These are phyloP conservation scores for Fusarium longipes DNA, from an alignment of 2,329 filamentous ascomycete species.

Conservation along the genomic window DNA sequence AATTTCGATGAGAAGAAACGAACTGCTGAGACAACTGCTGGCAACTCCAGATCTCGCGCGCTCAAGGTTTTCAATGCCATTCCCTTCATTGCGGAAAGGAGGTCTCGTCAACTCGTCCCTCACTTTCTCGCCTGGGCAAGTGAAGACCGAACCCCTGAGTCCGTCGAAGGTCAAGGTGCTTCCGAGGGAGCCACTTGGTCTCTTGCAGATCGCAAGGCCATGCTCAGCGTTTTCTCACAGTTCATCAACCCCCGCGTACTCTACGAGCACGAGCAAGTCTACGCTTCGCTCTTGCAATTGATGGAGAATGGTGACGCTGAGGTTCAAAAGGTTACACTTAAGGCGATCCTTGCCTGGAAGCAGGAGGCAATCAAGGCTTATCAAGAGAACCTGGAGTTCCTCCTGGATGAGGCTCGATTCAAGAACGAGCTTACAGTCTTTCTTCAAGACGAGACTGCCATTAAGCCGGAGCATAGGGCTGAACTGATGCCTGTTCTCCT, in stretches of 20 bases:
- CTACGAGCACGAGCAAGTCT: constrained; percentile 81
- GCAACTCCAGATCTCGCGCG: constrained; percentile 78
- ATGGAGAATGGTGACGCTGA: constrained; percentile 90
- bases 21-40: constrained; percentile 60
- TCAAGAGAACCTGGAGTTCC: constrained; percentile 84
- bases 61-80: constrained; percentile 80
- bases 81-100: constrained; percentile 84
- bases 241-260: constrained; percentile 89
- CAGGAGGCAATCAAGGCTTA: constrained; percentile 79
- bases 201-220: constrained; percentile 82
- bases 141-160: constrained; percentile 55
- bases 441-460: constrained; percentile 78
- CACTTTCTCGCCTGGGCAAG: constrained; percentile 85
- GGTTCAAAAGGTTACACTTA: constrained; percentile 85
- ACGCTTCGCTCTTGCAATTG: constrained; percentile 77
- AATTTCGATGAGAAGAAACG: constrained; percentile 74
- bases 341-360: constrained; percentile 91
- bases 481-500: constrained; percentile 88
- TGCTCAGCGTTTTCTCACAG: constrained; percentile 83
- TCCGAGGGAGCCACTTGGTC: constrained; percentile 67
- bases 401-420: constrained; percentile 91
- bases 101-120: constrained; percentile 85
- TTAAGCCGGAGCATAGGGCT: constrained; percentile 77
- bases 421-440: constrained; percentile 94
- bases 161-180: constrained; percentile 50